Base-by-base conservation (phyloP, 2,329 filamentous ascomycete genomes). In the Tolypocladium ovalisporum region DNA sequence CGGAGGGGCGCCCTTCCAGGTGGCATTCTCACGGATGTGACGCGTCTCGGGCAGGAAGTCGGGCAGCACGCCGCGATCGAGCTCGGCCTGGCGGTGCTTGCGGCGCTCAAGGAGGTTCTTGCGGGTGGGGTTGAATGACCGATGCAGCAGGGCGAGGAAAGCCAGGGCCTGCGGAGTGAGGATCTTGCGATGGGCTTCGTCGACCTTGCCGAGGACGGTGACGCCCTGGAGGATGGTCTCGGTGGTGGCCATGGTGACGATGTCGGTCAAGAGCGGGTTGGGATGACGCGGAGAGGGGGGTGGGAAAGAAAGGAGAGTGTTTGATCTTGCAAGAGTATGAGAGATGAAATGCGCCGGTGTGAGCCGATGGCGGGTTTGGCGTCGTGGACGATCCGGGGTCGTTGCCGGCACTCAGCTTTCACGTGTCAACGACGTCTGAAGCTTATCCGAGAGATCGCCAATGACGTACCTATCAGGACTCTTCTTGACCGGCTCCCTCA, bases 1-100 rank as follows among this genome's bases (percentile, higher is more conserved):
- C 22, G 94, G 94, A 55, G 88, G 83, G 49, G 94, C 91, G 61
- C 90, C 94, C 77, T 85, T 94, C 94, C 94, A 99, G 66, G 91
- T 86, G 71, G 89, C 84, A 74, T 96, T 89, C 67, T 97, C 92
- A 67, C 94, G 90, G 73, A 99, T 92, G 77, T 94, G 88, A 77
- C 85, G 92, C 60, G 94, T 97, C 82, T 97, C 90, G 59, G 92
- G 90, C 56, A 97, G 83, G 79, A 99, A 97, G 75, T 97, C 92
- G 61, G 91, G 91, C 51, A 97, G 81, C 56, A 84, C 76, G 64
- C 94, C 94, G 71, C 87, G 88, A 79, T 97, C 93, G 62, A 97
- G 85, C 82, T 97, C 92, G 65, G 88, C 87, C 78, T 97, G 94
- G 69, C 93, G 89, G 64, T 87, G 78, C 66, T 88, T 83, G 67